A percentile compares a stretch with the other conserved stretches of the same genome.
These are phyloP conservation scores for Sclerotinia borealis DNA, from an alignment of 2,329 filamentous ascomycete species.

Conservation along the genomic window DNA sequence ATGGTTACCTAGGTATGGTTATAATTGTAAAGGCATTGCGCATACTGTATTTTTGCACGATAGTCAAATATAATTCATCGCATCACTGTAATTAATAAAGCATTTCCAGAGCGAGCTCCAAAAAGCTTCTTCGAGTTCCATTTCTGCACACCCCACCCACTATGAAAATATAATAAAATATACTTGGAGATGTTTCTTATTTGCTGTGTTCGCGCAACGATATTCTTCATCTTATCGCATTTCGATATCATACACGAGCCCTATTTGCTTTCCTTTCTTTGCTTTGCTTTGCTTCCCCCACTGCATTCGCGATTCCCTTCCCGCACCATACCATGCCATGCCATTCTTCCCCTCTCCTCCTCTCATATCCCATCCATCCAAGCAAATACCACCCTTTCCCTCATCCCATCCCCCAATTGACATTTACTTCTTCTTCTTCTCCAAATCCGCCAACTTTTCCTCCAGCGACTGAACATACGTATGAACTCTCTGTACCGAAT, in stretches of 20 bases:
- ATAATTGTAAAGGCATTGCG: no score
- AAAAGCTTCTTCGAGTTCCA: not conserved
- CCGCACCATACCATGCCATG: not conserved
- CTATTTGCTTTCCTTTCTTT: not conserved
- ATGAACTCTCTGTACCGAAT: slow-evolving; percentile 79
- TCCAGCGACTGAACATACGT: slow-evolving; percentile 78
- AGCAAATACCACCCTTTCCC: slow-evolving; percentile 1
- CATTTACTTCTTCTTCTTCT: slow-evolving; percentile 60
- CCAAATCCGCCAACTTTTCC: slow-evolving; percentile 63
- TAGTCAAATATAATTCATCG: not conserved
- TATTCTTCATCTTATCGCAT: not conserved
- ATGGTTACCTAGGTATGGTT: no score
- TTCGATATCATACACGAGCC: slow-evolving; percentile 7
- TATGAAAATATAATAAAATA: not conserved
- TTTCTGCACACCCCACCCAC: not conserved
- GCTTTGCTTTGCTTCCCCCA: not conserved
- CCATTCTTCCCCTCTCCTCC: not conserved
- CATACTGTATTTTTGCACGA: not conserved
- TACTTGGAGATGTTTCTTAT: slow-evolving; percentile 1
- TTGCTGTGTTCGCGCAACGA: not conserved
- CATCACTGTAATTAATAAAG: not conserved
- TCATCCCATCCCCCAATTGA: not conserved
- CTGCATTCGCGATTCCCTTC: not conserved
- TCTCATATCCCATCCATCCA: not conserved
- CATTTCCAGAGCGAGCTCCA: not conserved